Conservation (phyloP, 164 flowering plant species). For the Houttuynia cordata region DNA sequence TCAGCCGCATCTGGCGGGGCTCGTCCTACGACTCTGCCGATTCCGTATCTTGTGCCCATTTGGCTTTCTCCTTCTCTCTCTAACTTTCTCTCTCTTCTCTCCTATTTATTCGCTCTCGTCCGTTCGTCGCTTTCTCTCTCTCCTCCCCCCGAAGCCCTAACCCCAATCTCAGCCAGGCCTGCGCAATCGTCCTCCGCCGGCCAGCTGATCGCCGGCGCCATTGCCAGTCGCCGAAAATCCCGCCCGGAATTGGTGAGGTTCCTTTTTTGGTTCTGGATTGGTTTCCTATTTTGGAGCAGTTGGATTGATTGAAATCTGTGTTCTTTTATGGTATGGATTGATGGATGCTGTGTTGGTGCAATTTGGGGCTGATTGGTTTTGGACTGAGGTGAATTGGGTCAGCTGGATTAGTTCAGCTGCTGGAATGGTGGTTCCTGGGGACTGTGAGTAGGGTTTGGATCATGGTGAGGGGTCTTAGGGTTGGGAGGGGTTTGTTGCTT, state of each 20-base stretch:
- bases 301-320: neutral
- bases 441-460: too few relatives aligned
- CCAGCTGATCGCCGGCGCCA: neutral
- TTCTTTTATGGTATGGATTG: neutral
- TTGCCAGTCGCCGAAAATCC: neutral
- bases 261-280: neutral
- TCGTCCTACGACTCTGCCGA: conserved; percentile 62
- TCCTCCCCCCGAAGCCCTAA: conserved; percentile 6
- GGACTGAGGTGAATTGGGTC: neutral
- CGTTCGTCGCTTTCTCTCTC: conserved; percentile 1
- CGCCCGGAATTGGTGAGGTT: neutral
- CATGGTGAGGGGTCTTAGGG: neutral
- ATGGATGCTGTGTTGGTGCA: neutral
- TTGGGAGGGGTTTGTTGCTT: neutral
- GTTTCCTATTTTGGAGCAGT: neutral
- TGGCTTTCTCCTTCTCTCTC: conserved; percentile 14
- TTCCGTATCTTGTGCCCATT: conserved; percentile 43
- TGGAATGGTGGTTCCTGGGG: too few relatives aligned
- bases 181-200: neutral
- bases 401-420: neutral
- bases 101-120: conserved; percentile 3
- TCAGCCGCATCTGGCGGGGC: conserved; percentile 30
- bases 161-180: neutral
- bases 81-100: neutral
- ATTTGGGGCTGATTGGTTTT: neutral